A percentile compares a stretch with the other conserved stretches of the same genome.
phyloP scores from a whole-genome alignment of 768 basidiomycete genomes.

The Xerocomus potaroensis region DNA sequence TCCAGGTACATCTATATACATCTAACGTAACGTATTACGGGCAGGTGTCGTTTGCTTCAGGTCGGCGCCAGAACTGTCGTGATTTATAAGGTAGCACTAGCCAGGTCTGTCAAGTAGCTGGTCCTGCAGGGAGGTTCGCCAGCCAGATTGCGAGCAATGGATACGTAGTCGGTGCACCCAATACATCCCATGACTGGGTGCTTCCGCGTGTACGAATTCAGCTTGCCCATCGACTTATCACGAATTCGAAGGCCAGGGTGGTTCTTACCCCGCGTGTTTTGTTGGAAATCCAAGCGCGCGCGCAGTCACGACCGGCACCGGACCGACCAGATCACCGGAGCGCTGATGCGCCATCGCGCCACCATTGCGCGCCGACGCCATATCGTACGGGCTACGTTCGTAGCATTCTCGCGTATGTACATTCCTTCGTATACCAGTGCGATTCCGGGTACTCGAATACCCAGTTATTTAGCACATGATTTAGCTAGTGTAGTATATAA shows the following conservation, averaged over 20 bases:
- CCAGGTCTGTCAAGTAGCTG: conserved; percentile 96
- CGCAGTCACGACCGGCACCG: no score
- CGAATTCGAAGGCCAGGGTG: conserved; percentile 86
- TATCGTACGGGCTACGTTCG: no score
- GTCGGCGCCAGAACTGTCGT: conserved; percentile 30
- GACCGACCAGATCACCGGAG: no score
- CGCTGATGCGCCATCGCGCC: no score
- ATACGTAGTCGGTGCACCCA: conserved; percentile 66
- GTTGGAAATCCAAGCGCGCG: no score
- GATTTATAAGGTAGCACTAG: conserved; percentile 34
- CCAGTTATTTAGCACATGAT: no score
- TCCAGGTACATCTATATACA: conserved; percentile 54
- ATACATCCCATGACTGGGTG: neutral
- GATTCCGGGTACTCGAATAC: no score
- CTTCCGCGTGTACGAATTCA: conserved; percentile 26
- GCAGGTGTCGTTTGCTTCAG: conserved; percentile 81
- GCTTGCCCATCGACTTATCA: conserved; percentile 87
- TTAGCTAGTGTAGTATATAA: no score
- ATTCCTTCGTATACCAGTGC: no score
- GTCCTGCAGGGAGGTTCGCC: conserved; percentile 90
- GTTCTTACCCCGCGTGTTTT: conserved; percentile 32
- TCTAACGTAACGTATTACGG: neutral
- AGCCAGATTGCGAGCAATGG: conserved; percentile 86
- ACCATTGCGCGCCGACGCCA: no score
- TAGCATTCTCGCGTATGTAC: no score